Evolutionary conservation across 352 stramenopile genomes (phyloP), one percentile per base, ranked within the genome.

Genomic region (Plasmopara halstedii): DNA sequence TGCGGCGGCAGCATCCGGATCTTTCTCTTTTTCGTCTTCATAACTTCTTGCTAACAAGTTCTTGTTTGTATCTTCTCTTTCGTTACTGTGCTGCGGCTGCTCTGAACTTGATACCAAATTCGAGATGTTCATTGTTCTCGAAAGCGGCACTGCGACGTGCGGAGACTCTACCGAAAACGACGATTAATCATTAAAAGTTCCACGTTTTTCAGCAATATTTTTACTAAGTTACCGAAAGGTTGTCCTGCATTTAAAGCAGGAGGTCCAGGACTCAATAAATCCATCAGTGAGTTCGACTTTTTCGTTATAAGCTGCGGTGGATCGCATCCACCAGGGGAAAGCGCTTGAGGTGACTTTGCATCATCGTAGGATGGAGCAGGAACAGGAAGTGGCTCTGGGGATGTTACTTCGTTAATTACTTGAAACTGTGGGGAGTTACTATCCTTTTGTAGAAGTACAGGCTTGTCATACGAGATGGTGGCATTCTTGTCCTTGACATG

Each of bases 221-320:
- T 25, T 46, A 46, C 14, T 5, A 17, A 14, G 18, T 48, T 39
- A 74, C 69, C 61, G 61, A 58, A 62, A 2, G 41, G 52, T 8
- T 50, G 58, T 18, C 73, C 69, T 25, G 59, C 43, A 6, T 20
- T 53, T 23, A 72, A 36, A 9, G 67, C 67, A 4, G 70, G 67
- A 8, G 70, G 70, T 6, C 64, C 70, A 6, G 80, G 76, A 21
- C 73, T 85, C 29, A 92, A 53, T 39, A 92, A 36, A 22, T 92
- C 78, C 62, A 74, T 71, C 8, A 92, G 56, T 29, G 77, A 89
- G 46, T 89, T 92, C 42, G 69, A 79, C 51, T 85, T 86, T 54
- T 84, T 85, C 42, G 63, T 52, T 45, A 67, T 59, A 20, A 65
- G 57, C 13, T 32, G 51, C 18, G 56, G 34, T 8, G 48, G 50